phyloP scores from a whole-genome alignment of 2,329 filamentous ascomycete species.

The Fusarium devonianum region DNA sequence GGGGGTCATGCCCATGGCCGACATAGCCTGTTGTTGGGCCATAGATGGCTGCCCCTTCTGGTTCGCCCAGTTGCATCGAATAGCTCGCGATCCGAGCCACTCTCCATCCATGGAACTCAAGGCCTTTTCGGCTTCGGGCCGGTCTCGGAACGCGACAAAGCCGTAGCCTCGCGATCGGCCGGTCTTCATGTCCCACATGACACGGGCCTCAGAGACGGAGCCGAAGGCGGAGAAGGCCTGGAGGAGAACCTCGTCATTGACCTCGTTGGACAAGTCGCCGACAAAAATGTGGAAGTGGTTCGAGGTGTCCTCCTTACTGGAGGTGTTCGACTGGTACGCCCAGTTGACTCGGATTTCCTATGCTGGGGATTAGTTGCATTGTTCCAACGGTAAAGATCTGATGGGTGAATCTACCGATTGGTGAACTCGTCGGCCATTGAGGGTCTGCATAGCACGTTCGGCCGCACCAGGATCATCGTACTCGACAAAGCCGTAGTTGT shows the following conservation, averaged over 20 bases:
- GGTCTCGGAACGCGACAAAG: conserved; percentile 96
- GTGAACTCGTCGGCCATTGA: conserved; percentile 94
- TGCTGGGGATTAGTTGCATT: conserved; percentile 33
- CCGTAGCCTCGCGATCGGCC: conserved; percentile 96
- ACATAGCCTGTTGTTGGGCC: conserved; percentile 96
- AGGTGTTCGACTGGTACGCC: conserved; percentile 96
- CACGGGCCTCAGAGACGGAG: conserved; percentile 93
- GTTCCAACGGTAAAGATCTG: conserved; percentile 5
- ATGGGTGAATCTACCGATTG: conserved; percentile 71
- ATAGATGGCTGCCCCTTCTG: conserved; percentile 99
- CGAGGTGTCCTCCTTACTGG: conserved; percentile 95
- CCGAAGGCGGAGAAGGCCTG: conserved; percentile 97
- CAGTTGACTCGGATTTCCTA: conserved; percentile 99
- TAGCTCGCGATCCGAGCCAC: conserved; percentile 97
- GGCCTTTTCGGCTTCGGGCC: conserved; percentile 92
- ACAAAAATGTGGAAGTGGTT: conserved; percentile 99
- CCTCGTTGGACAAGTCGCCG: conserved; percentile 95
- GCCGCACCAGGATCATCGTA: conserved; percentile 97
- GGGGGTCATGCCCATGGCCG: conserved; percentile 96
- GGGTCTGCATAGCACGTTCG: conserved; percentile 94
- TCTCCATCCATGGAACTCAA: conserved; percentile 98
- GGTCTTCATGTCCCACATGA: conserved; percentile 99
- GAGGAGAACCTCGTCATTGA: conserved; percentile 92
- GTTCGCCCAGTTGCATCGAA: conserved; percentile 99
- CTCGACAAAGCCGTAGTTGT: conserved; percentile 99